Conservation (phyloP, 305 asterid genomes). For the Solanum chacoense region DNA sequence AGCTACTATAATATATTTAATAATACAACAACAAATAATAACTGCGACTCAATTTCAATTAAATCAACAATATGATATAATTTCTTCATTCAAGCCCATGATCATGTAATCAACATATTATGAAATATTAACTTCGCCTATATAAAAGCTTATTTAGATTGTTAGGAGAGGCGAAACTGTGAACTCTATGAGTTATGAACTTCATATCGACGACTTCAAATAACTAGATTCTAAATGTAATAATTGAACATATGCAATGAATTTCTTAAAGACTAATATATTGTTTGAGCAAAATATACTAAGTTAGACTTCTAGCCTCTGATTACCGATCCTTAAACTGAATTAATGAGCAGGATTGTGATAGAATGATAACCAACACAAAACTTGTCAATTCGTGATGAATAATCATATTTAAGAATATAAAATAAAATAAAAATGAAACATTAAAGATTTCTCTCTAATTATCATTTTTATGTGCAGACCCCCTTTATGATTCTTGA, state of each 20-base stretch:
- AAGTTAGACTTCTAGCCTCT: background rate
- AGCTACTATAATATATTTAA: slow-evolving; percentile 2
- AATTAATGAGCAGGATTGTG: background rate
- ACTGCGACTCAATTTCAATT: background rate
- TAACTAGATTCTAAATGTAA: background rate
- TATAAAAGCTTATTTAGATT: background rate
- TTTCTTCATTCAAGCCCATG: background rate
- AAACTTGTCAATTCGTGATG: background rate
- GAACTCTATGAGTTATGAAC: background rate
- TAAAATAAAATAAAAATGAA: no score
- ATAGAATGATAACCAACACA: background rate
- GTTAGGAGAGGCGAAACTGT: accelerated
- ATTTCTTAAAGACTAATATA: background rate
- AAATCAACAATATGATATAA: background rate
- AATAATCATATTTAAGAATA: background rate
- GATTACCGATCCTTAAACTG: background rate
- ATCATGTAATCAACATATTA: background rate
- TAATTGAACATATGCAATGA: background rate
- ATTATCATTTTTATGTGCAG: background rate
- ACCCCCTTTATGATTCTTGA: background rate
- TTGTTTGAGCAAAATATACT: background rate
- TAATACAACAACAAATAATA: background rate
- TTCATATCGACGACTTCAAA: background rate
- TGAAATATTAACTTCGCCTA: background rate
- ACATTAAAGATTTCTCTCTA: background rate